Base-by-base conservation (phyloP, 495 filamentous ascomycete species). In the Achaetomiella virescens region DNA sequence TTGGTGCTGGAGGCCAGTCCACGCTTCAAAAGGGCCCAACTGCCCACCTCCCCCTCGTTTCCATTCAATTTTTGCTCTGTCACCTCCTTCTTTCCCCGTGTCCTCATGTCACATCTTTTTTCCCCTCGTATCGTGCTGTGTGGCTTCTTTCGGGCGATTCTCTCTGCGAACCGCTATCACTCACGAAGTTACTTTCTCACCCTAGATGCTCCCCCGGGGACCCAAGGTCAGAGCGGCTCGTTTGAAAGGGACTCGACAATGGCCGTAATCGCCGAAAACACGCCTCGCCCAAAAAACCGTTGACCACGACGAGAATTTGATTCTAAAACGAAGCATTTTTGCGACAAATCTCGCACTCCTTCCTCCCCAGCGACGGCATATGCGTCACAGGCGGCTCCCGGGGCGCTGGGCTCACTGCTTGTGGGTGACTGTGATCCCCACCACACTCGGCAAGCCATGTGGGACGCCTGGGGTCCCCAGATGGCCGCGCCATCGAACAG, bases 11-110 rank as follows among this genome's bases (percentile, higher is more conserved):
- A 65, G 62, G 48, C 57, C 58, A 66, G 58, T 64, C 61, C 60
- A 67, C 66, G 65, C n/a, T 69, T 63, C 71, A 69, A 72, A 68
- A 63, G 62, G 52, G 43, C 65, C 68, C 71, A 66, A 70, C 71
- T 69, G 56, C 67, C 73, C 74, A 64, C 72, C 66, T 68, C 60
- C 67, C 68, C 57, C 61, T 52, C 58, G 57, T 63, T 63, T 59
- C 61, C 63, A 63, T 54, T 67, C 27, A 58, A 57, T 67, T 69
- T 59, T 69, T 54, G 57, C 54, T 60, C 50, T 58, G 61, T 57
- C 50, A 37, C 48, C 20, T 52, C 48, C 53, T 54, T 60, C 48
- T 51, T 53, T 54, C 38, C 52, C 43, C 17, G 48, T 60, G 52
- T 55, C 52, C 57, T 54, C 46, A 36, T 45, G 63, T 61, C 47